Evolutionary conservation across 177 flowering plant species (phyloP).

Genomic region (Vitis hybrid): DNA sequence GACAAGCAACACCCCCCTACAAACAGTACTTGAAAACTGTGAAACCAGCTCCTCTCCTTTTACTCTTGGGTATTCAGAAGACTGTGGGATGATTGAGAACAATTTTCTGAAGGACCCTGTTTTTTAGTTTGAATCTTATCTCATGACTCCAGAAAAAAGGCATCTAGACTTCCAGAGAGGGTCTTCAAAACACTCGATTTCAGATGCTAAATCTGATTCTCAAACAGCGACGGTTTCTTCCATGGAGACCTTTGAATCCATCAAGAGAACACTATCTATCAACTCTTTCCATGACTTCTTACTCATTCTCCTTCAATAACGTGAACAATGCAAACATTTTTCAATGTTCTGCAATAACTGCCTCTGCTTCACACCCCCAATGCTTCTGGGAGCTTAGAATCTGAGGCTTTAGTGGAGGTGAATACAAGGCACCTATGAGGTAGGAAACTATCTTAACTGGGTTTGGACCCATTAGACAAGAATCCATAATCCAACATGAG

Average conservation of each 20-base stretch:
- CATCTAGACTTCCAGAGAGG: slow-evolving; percentile 13
- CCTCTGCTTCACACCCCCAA: not conserved
- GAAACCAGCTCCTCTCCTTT: slow-evolving; percentile 11
- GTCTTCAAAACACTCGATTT: slow-evolving; percentile 4
- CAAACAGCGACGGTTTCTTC: slow-evolving; percentile 9
- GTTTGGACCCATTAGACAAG: too few species aligned
- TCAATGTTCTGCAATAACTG: not conserved
- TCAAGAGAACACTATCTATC: slow-evolving; percentile 21
- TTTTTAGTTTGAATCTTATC: slow-evolving; percentile 4
- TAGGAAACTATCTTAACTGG: too few species aligned
- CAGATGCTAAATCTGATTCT: slow-evolving; percentile 1
- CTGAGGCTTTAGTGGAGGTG: too few species aligned
- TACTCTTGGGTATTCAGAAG: slow-evolving; percentile 3
- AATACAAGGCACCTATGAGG: too few species aligned
- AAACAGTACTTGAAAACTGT: slow-evolving; percentile 1
- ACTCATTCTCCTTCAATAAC: not conserved
- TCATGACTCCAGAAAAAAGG: not conserved
- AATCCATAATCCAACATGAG: too few species aligned
- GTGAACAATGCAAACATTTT: slow-evolving; percentile 5
- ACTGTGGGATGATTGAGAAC: not conserved
- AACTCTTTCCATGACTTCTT: slow-evolving; percentile 22
- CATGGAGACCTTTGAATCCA: slow-evolving; percentile 19
- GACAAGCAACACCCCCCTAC: slow-evolving; percentile 12
- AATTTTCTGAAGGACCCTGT: not conserved
- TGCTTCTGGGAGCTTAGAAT: slow-evolving; percentile 2